These are phyloP conservation scores for Aspergillus sp. DNA, from an alignment of 2,329 filamentous ascomycete genomes.

Conservation along the genomic window DNA sequence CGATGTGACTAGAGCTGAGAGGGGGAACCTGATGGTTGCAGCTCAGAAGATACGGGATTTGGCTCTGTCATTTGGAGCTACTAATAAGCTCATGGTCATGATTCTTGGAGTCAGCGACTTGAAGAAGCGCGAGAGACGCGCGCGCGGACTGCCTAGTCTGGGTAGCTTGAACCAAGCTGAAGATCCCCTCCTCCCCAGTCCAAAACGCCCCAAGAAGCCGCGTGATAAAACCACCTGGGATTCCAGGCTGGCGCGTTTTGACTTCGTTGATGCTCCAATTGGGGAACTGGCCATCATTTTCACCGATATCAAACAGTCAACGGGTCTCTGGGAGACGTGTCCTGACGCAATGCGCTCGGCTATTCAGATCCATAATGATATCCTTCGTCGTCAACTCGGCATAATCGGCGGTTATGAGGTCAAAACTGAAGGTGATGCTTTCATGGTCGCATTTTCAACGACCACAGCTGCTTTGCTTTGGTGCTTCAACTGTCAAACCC, in stretches of 20 bases:
- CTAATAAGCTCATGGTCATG: conserved; percentile 98
- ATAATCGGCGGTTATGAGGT: conserved; percentile 97
- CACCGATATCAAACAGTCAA: conserved; percentile 99
- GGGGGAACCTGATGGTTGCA: conserved; percentile 87
- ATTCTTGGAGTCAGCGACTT: conserved; percentile 91
- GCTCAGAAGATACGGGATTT: conserved; percentile 92
- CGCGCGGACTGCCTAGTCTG: conserved; percentile 77
- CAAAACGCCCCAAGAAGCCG: conserved; percentile 62
- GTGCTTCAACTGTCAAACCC: conserved; percentile 91
- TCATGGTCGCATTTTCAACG: conserved; percentile 98
- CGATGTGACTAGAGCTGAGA: conserved; percentile 84
- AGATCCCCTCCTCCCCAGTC: conserved; percentile 60
- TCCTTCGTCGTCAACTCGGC: conserved; percentile 89
- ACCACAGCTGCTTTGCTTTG: conserved; percentile 91
- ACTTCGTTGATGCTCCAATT: conserved; percentile 87
- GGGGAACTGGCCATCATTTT: conserved; percentile 93
- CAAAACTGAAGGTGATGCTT: conserved; percentile 98
- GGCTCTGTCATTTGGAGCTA: conserved; percentile 92
- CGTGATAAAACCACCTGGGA: conserved; percentile 64
- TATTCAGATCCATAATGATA: conserved; percentile 95
- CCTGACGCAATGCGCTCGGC: conserved; percentile 93
- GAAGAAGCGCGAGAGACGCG: conserved; percentile 76
- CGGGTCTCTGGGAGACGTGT: conserved; percentile 91
- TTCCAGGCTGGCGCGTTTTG: conserved; percentile 81
- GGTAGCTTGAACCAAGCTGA: conserved; percentile 76